Base-by-base conservation (phyloP, 148 eudicot genomes). In the Rhododendron williamsianum region DNA sequence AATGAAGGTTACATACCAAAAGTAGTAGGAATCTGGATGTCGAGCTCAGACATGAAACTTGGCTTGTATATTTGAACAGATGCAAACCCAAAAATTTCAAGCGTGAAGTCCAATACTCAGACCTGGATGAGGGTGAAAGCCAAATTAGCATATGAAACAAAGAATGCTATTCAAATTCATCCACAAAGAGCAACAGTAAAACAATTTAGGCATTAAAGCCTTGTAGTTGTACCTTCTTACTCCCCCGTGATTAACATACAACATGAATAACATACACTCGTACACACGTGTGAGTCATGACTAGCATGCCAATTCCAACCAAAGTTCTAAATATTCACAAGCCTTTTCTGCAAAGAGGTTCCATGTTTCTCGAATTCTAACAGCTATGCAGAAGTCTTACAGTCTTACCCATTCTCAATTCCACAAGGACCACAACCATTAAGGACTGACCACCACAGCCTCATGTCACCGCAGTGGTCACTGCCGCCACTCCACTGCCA, bases 21-120 rank as follows among this genome's bases (percentile, higher is more conserved):
- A 83, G 95, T 86, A 83, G 93, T 88, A 23, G 95, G 95, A 86
- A 89, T 84, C 86, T 92, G 94, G 88, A 85, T 46, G 91, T 92
- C 91, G 82, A 93, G 90, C 49, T 93, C 94, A 89, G 91, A 93
- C 93, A 90, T 93, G 93, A 92, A 89, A 89, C 88, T 87, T 83
- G 88, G 91, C 86, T 89, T 86, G 85, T 60, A 30, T 82, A 78
- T 48, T 60, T 86, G 84, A 19, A 73, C 58, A 71, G 77, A 80
- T 87, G 71, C 9, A 81, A 79, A 65, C 78, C 91, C 89, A 18
- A 58, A 63, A 36, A 76, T 84, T 85, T 88, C 87, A 79, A 86
- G 86, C 12, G 81, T 27, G 25, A 60, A 30, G 56, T 82, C 74
- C 78, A 84, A 52, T 86, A 87, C 88, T 89, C 90, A 92, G 89